A percentile compares a stretch with the other conserved stretches of the same genome.
phyloP scores from a whole-genome alignment of 23 red algal species.

The Gracilariopsis chorda region DNA sequence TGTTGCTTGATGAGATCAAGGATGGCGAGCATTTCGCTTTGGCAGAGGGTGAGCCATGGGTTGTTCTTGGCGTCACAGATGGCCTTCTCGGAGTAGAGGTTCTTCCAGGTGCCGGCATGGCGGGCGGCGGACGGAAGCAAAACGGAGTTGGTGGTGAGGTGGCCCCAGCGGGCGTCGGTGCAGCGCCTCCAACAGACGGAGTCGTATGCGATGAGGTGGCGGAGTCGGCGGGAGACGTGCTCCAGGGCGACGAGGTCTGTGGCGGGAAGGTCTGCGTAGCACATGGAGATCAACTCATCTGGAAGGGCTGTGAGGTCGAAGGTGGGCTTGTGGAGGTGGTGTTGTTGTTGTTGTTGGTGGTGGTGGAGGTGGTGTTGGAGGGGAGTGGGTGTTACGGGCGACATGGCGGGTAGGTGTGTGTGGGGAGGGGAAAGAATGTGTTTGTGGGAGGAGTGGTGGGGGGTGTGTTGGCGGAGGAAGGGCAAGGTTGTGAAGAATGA shows the following conservation, averaged over 20 bases:
- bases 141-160: conserved; percentile 62
- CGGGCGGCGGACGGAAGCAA: conserved; percentile 67
- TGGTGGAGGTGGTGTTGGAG: neutral
- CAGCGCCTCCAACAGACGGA: conserved; percentile 60
- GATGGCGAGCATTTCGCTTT: conserved; percentile 72
- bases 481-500: too few species aligned
- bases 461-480: neutral
- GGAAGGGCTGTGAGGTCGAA: conserved; percentile 72
- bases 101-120: conserved; percentile 86
- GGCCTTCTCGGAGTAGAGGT: conserved; percentile 81
- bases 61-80: conserved; percentile 35
- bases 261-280: conserved; percentile 58
- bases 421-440: neutral
- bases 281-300: conserved; percentile 80
- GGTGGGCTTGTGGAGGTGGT: neutral
- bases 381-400: neutral
- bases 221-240: conserved; percentile 63
- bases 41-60: conserved; percentile 64
- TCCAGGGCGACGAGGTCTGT: conserved; percentile 79
- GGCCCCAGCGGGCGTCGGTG: conserved; percentile 56
- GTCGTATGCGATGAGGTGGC: conserved; percentile 75
- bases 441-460: neutral
- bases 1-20: conserved; percentile 73
- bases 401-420: neutral
- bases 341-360: neutral